Conservation (phyloP, 495 filamentous ascomycete species). For the Aspergillus asperescens region DNA sequence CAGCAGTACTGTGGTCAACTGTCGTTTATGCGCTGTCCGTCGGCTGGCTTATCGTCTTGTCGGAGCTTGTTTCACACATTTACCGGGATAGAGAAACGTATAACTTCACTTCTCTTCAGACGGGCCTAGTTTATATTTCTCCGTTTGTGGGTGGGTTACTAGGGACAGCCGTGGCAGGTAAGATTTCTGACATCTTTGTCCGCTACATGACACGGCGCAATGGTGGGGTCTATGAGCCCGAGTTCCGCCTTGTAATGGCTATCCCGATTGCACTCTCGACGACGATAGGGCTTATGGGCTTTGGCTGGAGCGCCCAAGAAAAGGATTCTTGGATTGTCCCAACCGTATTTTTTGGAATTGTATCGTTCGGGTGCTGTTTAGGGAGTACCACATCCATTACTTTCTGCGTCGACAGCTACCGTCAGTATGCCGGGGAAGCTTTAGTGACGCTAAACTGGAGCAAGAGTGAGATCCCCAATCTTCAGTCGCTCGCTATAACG, state of each 20-base stretch:
- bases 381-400: slow-evolving; percentile 94
- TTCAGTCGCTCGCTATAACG: background rate
- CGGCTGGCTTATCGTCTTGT: slow-evolving; percentile 95
- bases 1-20: slow-evolving; percentile 84
- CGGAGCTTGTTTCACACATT: slow-evolving; percentile 75
- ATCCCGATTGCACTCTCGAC: slow-evolving; percentile 74
- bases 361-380: slow-evolving; percentile 89
- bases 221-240: slow-evolving; percentile 89
- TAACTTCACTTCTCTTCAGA: slow-evolving; percentile 71
- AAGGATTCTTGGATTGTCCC: slow-evolving; percentile 85
- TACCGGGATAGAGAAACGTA: slow-evolving; percentile 63
- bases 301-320: slow-evolving; percentile 78
- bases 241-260: slow-evolving; percentile 91
- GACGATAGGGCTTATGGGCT: slow-evolving; percentile 83
- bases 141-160: slow-evolving; percentile 86
- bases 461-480: slow-evolving; percentile 56
- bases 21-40: slow-evolving; percentile 82
- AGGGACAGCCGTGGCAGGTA: slow-evolving; percentile 86
- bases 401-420: slow-evolving; percentile 88
- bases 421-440: slow-evolving; percentile 91
- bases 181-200: slow-evolving; percentile 80
- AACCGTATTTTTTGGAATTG: slow-evolving; percentile 84
- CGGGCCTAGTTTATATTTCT: slow-evolving; percentile 83
- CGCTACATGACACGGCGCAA: slow-evolving; percentile 76
- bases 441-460: slow-evolving; percentile 91